Percentiles rank a stretch among this genome's conserved stretches.
Conservation (phyloP, 2,329 filamentous ascomycete species). For the Aspergillus sergii region DNA sequence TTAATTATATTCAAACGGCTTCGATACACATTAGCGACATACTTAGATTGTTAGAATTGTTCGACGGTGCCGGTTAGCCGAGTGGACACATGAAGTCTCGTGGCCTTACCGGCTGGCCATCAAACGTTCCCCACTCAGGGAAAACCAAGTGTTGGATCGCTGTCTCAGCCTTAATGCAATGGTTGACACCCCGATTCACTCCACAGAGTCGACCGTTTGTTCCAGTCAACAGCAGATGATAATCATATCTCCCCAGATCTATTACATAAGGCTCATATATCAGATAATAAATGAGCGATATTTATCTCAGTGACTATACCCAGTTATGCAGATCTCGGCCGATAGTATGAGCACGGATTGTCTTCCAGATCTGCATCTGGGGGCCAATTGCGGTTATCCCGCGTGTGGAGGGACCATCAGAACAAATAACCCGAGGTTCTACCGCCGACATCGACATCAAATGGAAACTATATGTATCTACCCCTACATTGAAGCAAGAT, state of each 20-base stretch:
- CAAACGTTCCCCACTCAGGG: not conserved
- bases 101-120: not conserved
- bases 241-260: too few relatives aligned
- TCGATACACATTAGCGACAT: not conserved
- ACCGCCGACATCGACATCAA: not conserved
- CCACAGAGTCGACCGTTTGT: too few relatives aligned
- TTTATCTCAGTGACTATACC: not conserved
- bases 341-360: not conserved
- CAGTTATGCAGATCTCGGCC: not conserved
- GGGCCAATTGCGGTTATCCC: not conserved
- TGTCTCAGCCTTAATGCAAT: not conserved
- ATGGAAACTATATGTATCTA: not conserved
- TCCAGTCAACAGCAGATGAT: too few relatives aligned
- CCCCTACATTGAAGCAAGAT: not conserved
- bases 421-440: not conserved
- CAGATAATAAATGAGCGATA: not conserved
- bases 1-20: not conserved
- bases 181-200: not conserved
- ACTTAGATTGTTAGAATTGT: not conserved
- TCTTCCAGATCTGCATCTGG: not conserved
- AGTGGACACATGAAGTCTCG: not conserved
- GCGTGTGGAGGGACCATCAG: not conserved
- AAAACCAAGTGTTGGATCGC: not conserved
- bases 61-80: not conserved
- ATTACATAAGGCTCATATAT: too few relatives aligned